These are phyloP conservation scores for Sonneratia alba DNA, from an alignment of 345 rosid genomes.

Conservation along the genomic window DNA sequence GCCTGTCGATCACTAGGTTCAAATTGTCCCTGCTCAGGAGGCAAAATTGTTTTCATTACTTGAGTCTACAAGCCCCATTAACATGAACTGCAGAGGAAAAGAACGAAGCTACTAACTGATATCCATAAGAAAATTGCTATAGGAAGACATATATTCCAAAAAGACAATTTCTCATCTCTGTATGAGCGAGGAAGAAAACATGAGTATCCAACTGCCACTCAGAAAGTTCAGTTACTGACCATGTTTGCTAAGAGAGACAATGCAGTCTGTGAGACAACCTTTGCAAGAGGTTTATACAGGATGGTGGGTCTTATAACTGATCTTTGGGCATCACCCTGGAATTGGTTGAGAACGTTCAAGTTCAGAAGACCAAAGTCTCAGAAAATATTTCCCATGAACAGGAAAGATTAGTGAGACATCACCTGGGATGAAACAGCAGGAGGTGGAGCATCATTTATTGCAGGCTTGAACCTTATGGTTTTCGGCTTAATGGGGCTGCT, in stretches of 20 bases:
- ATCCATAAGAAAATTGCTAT: not conserved
- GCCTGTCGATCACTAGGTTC: slow-evolving; percentile 20
- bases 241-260: slow-evolving; percentile 68
- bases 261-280: slow-evolving; percentile 70
- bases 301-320: slow-evolving; percentile 35
- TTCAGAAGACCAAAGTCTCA: not conserved
- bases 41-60: not conserved
- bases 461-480: slow-evolving; percentile 54
- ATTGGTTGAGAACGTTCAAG: slow-evolving; percentile 5
- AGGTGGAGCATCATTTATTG: slow-evolving; percentile 24
- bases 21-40: slow-evolving; percentile 43
- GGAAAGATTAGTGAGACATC: not conserved
- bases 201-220: not conserved
- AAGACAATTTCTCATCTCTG: not conserved
- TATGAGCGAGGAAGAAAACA: not conserved
- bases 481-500: slow-evolving; percentile 65
- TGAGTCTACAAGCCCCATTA: not conserved
- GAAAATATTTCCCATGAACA: not conserved
- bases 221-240: slow-evolving; percentile 33
- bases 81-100: not conserved
- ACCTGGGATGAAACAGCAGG: slow-evolving; percentile 41
- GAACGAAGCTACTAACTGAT: not conserved
- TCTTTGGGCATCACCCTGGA: slow-evolving; percentile 30
- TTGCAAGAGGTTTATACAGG: slow-evolving; percentile 79
- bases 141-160: not conserved